Evolutionary conservation across 768 basidiomycete species (phyloP).

Genomic region (Leccinum arenicola): DNA sequence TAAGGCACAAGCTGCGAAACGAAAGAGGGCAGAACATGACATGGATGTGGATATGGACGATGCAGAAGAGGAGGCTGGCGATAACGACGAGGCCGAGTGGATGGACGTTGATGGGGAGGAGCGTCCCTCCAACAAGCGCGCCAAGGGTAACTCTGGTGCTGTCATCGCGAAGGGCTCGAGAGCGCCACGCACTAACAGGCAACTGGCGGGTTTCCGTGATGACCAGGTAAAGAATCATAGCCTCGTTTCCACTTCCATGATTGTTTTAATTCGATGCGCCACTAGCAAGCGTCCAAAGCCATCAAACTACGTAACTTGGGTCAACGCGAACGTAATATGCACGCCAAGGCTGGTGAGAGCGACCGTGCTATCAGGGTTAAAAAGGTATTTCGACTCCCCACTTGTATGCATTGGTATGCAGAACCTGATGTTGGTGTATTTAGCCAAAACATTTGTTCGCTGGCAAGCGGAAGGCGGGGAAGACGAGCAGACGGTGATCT

Average conservation of each 20-base stretch:
- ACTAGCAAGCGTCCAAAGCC: slow-evolving; percentile 77
- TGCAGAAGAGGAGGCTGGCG: slow-evolving; percentile 32
- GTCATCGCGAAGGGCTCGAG: slow-evolving; percentile 49
- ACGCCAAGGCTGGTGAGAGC: slow-evolving; percentile 88
- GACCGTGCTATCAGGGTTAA: slow-evolving; percentile 80
- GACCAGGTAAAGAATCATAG: slow-evolving; percentile 43
- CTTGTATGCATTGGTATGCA: neutral
- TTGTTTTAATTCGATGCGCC: neutral
- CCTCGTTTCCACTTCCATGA: neutral
- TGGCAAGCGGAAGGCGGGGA: slow-evolving; percentile 83
- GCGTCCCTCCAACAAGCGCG: slow-evolving; percentile 53
- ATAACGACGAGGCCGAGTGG: slow-evolving; percentile 44
- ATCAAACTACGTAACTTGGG: slow-evolving; percentile 80
- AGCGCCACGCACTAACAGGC: slow-evolving; percentile 68
- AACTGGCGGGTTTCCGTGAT: slow-evolving; percentile 77
- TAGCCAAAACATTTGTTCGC: slow-evolving; percentile 86
- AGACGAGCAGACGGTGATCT: slow-evolving; percentile 70
- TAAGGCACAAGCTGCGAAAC: slow-evolving; percentile 66
- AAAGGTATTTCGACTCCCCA: slow-evolving; percentile 59
- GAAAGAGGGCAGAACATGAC: slow-evolving; percentile 52
- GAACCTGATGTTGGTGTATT: slow-evolving; percentile 10
- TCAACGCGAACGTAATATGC: slow-evolving; percentile 82
- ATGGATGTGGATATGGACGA: slow-evolving; percentile 62
- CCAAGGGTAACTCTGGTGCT: slow-evolving; percentile 59
- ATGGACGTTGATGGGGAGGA: slow-evolving; percentile 56